Percentiles rank a stretch among this genome's conserved stretches.
phyloP scores from a whole-genome alignment of 2,329 filamentous ascomycete genomes.

The Fusarium penzigii region DNA sequence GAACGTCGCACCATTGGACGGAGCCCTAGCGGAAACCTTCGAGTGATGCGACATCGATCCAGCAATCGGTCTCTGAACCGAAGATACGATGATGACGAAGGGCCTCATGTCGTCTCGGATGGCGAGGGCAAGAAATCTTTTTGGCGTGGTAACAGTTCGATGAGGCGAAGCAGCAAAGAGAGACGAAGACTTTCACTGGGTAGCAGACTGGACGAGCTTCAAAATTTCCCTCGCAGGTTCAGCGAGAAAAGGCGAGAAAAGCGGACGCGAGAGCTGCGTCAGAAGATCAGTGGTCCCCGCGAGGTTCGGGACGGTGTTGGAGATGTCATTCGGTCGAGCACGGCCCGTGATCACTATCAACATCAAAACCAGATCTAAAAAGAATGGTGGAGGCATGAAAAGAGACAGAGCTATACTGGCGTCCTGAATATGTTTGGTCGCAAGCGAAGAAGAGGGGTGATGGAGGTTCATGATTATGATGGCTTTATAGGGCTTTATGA shows the following conservation, averaged over 20 bases:
- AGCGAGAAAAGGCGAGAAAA: slow-evolving; percentile 62
- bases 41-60: slow-evolving; percentile 56
- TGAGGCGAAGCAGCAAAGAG: slow-evolving; percentile 26
- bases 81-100: slow-evolving; percentile 24
- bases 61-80: slow-evolving; percentile 46
- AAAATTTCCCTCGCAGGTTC: slow-evolving; percentile 54
- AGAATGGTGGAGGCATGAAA: neutral
- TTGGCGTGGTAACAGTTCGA: slow-evolving; percentile 35
- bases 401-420: neutral
- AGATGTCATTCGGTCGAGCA: slow-evolving; percentile 52
- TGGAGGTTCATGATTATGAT: neutral
- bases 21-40: slow-evolving; percentile 60
- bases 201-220: slow-evolving; percentile 52
- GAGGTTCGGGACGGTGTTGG: slow-evolving; percentile 61
- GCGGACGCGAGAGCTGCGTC: slow-evolving; percentile 57
- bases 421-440: too few species aligned
- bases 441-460: too few species aligned
- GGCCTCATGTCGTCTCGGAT: slow-evolving; percentile 38
- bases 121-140: slow-evolving; percentile 27
- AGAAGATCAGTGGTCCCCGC: slow-evolving; percentile 60
- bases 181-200: slow-evolving; percentile 43
- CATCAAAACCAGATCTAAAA: slow-evolving; percentile 5
- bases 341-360: slow-evolving; percentile 19
- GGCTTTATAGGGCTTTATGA: slow-evolving; percentile 22
- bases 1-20: slow-evolving; percentile 61